Evolutionary conservation across 768 basidiomycete genomes (phyloP).

Genomic region (Phylloporus scabripes): DNA sequence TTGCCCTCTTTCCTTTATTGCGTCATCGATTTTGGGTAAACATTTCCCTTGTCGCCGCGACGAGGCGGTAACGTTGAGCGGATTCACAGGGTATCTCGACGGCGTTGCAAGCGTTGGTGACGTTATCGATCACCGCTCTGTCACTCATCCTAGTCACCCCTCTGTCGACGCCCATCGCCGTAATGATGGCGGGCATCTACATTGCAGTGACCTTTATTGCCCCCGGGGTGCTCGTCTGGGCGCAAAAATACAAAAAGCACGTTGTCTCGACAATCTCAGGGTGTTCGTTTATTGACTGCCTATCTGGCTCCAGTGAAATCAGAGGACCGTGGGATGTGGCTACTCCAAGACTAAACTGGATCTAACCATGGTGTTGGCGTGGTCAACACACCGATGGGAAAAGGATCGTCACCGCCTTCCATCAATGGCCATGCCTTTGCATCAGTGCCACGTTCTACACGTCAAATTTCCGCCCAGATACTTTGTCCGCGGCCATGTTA

Average conservation of each 20-base stretch:
- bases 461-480: slow-evolving; percentile 23
- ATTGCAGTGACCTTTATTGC: slow-evolving; percentile 63
- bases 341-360: slow-evolving; percentile 59
- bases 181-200: slow-evolving; percentile 46
- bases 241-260: slow-evolving; percentile 83
- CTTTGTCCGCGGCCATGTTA: slow-evolving; percentile 24
- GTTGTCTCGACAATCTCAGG: slow-evolving; percentile 25
- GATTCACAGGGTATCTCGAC: slow-evolving; percentile 42
- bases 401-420: slow-evolving; percentile 26
- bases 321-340: slow-evolving; percentile 90
- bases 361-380: slow-evolving; percentile 19
- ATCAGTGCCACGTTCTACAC: slow-evolving; percentile 12
- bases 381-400: slow-evolving; percentile 24
- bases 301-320: slow-evolving; percentile 59
- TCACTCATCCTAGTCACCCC: slow-evolving; percentile 49
- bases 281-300: slow-evolving; percentile 7
- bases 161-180: slow-evolving; percentile 52
- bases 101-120: slow-evolving; percentile 45
- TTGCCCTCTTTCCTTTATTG: slow-evolving; percentile 80
- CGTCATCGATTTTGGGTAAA: slow-evolving; percentile 66
- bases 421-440: slow-evolving; percentile 9
- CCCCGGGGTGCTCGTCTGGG: slow-evolving; percentile 75
- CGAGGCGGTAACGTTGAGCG: slow-evolving; percentile 8
- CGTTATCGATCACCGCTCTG: slow-evolving; percentile 44
- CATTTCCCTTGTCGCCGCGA: slow-evolving; percentile 11